A percentile compares a stretch with the other conserved stretches of the same genome.
These are phyloP conservation scores for Hymenoscyphus infarciens DNA, from an alignment of 2,329 filamentous ascomycete species.

Conservation along the genomic window DNA sequence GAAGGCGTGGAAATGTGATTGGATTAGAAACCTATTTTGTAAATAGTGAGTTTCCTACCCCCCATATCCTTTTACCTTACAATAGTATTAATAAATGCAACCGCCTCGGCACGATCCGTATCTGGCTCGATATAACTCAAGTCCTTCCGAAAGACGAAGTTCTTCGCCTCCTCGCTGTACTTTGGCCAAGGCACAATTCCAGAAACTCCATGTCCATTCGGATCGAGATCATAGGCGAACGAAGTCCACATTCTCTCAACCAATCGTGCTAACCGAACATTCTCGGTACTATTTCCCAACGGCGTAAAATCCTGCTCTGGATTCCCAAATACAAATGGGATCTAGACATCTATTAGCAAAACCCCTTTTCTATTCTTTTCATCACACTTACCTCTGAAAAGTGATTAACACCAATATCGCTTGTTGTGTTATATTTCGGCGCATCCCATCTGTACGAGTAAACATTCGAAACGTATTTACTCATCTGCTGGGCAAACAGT, in stretches of 20 bases:
- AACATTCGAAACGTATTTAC: not conserved
- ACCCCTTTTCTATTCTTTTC: not conserved
- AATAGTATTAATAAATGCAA: not conserved
- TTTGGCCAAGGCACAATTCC: not conserved
- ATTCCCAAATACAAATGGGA: not conserved
- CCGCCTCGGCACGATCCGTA: not conserved
- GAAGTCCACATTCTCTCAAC: slow-evolving; percentile 1
- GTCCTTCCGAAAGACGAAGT: not conserved
- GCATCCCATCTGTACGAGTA: slow-evolving; percentile 2
- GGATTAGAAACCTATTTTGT: not conserved
- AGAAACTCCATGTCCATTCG: not conserved
- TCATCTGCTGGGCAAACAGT: not conserved
- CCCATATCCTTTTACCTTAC: not conserved
- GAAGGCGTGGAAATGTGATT: not conserved
- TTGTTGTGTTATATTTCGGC: not conserved
- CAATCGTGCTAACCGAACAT: not conserved
- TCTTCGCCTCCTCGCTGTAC: slow-evolving; percentile 3
- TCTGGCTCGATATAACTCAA: slow-evolving; percentile 1
- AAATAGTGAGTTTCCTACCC: not conserved
- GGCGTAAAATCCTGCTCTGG: not conserved
- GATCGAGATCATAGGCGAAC: not conserved
- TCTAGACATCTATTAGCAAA: not conserved
- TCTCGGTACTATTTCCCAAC: not conserved
- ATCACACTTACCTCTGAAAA: not conserved
- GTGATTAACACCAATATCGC: not conserved